phyloP scores from a whole-genome alignment of 345 rosid genomes.

The Ceriops zippeliana region DNA sequence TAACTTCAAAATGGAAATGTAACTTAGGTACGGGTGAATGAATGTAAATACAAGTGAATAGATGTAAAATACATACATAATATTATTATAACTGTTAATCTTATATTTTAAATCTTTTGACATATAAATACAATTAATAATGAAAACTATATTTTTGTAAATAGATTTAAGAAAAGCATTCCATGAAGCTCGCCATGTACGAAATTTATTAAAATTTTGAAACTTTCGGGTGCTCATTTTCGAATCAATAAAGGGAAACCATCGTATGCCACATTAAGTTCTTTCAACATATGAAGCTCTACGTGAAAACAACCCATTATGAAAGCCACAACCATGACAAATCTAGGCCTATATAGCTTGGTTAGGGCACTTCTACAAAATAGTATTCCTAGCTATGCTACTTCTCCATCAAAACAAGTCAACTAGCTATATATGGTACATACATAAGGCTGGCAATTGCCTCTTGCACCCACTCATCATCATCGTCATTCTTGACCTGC shows the following conservation, averaged over 20 bases:
- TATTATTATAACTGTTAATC: too few species aligned
- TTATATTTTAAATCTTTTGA: too few species aligned
- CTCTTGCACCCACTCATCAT: constrained; percentile 73
- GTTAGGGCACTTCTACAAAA: constrained; percentile 2
- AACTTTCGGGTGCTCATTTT: neutral
- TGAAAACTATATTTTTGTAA: too few species aligned
- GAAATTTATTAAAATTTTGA: neutral
- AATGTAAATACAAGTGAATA: too few species aligned
- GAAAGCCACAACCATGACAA: neutral
- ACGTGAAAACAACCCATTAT: constrained; percentile 8
- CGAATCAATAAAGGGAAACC: constrained; percentile 4
- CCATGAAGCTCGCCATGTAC: neutral
- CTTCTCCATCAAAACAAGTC: neutral
- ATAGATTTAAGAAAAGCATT: too few species aligned
- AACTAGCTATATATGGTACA: constrained; percentile 47
- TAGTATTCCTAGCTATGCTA: constrained; percentile 2
- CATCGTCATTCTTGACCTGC: constrained; percentile 57
- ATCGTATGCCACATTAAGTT: constrained; percentile 8
- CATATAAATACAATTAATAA: too few species aligned
- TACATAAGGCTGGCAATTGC: constrained; percentile 67
- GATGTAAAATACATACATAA: too few species aligned
- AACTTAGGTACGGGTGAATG: too few species aligned
- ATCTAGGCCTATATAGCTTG: neutral
- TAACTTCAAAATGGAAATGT: too few species aligned
- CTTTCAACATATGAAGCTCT: constrained; percentile 8